Evolutionary conservation across 768 basidiomycete genomes (phyloP), one percentile per base, ranked within the genome.

Genomic region (Mycena haematopus): DNA sequence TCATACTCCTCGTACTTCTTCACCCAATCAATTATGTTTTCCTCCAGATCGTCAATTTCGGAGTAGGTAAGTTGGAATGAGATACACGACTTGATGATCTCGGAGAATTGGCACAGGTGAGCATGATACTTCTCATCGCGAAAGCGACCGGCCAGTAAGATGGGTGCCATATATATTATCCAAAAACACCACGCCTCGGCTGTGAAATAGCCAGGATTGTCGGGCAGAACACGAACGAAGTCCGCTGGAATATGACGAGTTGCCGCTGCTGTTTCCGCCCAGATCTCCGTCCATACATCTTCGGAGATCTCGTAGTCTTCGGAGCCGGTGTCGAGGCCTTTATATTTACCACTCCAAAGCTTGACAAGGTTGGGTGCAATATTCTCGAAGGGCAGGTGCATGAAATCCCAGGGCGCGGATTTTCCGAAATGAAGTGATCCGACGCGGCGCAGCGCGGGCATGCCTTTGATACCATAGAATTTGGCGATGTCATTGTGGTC

Each of bases 331-430:
- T 80, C 74, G 0, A 80, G 66, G 0, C 68, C 74, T 60, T 82
- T 82, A 71, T 72, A 82, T 15, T 68, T 60, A 0, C 80, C 79
- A 1, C 72, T 78, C 80, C 81, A 84, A 0, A 81, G 66, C 0
- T 67, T 29, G 1, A 82, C 68, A 2, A 84, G 70, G 52, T 76
- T 78, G 6, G 67, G 67, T 5, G 77, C 58, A 0, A 78, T 60
- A 56, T 83, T 83, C 59, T 83, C 80, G 29, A 72, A 74, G 27
- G 81, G 54, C 0, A 81, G 67, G 47, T 85, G 82, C 77, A 84
- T 81, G 62, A 77, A 78, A 46, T 83, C 82, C 68, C 74, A 78
- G 0, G 80, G 80, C 1, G 76, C 67, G 0, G 73, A 73, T 22
- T 46, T 6, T 6, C 78, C 71, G 66, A 74, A 72, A 25, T 71